Percentiles rank a stretch among this genome's conserved stretches.
Conservation (phyloP, 208 protist species). For the Entamoeba invadens region DNA sequence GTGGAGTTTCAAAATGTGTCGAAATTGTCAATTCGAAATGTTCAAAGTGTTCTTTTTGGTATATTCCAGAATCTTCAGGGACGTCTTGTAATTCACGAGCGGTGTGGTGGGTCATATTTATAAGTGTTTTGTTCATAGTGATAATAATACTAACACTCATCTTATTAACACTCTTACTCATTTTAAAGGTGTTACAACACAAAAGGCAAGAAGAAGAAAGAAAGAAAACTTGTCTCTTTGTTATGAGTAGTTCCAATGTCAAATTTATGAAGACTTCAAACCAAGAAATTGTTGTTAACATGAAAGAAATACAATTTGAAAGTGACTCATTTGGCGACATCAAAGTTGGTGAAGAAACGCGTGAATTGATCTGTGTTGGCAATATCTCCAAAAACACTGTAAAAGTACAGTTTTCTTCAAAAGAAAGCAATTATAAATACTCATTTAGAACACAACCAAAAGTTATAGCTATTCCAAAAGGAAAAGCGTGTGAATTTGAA, state of each 20-base stretch:
- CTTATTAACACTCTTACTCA: not conserved
- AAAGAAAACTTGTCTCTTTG: not conserved
- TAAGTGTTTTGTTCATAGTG: not conserved
- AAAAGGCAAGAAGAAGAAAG: not conserved
- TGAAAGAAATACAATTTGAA: not conserved
- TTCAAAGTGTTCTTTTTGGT: not conserved
- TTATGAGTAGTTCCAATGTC: not conserved
- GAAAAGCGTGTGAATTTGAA: not conserved
- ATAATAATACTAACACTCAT: not conserved
- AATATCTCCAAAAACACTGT: not conserved
- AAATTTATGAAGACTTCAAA: not conserved
- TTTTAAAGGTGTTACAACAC: not conserved
- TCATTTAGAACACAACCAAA: not conserved
- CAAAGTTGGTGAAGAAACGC: not conserved
- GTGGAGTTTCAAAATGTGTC: not conserved
- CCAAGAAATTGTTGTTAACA: not conserved
- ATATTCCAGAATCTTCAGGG: not conserved
- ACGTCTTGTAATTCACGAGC: not conserved
- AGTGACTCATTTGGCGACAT: not conserved
- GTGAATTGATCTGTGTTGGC: not conserved
- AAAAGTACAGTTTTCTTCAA: not conserved
- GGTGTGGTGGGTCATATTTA: not conserved
- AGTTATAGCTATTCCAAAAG: not conserved
- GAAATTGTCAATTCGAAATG: not conserved
- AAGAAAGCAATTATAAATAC: not conserved